These are phyloP conservation scores for Thraustochytrium striatum DNA, from an alignment of 352 stramenopile species.

Conservation along the genomic window DNA sequence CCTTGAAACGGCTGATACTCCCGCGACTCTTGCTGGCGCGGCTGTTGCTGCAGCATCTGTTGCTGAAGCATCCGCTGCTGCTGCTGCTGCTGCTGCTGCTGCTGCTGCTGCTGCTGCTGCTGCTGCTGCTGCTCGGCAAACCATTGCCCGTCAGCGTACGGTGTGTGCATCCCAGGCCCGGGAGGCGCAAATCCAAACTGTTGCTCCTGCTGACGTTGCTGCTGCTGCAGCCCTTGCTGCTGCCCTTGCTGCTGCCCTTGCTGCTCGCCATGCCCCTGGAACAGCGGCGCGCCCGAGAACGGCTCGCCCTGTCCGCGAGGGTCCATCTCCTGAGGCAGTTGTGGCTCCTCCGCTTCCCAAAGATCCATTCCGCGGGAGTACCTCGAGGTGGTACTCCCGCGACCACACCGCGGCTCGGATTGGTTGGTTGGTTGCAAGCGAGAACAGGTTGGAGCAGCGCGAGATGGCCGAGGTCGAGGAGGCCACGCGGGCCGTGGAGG, in stretches of 20 bases:
- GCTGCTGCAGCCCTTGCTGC: background rate
- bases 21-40: background rate
- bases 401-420: no score
- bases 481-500: background rate
- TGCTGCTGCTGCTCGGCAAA: background rate
- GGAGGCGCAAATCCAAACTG: background rate
- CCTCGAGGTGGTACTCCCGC: no score
- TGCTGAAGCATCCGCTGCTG: background rate
- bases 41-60: background rate
- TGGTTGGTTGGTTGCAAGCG: no score
- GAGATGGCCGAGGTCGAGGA: background rate
- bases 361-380: no score
- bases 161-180: no score
- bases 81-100: background rate
- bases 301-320: no score
- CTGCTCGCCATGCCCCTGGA: background rate
- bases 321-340: background rate
- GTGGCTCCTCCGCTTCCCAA: background rate
- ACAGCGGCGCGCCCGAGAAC: background rate
- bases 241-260: background rate
- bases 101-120: background rate
- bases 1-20: background rate
- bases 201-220: background rate
- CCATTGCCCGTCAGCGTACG: no score
- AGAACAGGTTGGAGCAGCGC: background rate